Evolutionary conservation across 257 asterid species (phyloP).

Genomic region (Leonotis leonurus): DNA sequence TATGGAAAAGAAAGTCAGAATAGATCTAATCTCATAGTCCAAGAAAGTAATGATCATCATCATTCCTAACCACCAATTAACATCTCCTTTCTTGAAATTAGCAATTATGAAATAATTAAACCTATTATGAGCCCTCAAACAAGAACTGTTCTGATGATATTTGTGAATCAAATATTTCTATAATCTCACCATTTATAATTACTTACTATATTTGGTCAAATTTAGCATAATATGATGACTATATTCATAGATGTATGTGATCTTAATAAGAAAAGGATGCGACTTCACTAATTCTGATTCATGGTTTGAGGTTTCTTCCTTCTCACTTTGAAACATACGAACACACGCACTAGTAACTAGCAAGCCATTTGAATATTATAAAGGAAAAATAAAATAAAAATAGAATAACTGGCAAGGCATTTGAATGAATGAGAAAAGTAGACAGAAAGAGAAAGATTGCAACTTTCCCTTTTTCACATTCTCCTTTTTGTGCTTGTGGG

Average conservation of each 20-base stretch:
- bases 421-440: constrained; percentile 24
- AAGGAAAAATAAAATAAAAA: no score
- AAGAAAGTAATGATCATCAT: constrained; percentile 39
- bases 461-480: constrained; percentile 25
- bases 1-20: constrained; percentile 12
- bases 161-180: constrained; percentile 5
- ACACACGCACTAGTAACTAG: not conserved
- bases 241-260: not conserved
- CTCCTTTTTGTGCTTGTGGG: constrained; percentile 21
- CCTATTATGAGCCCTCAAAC: constrained; percentile 19
- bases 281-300: not conserved
- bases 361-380: constrained; percentile 23
- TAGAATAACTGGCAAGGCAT: not conserved
- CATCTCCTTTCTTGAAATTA: not conserved
- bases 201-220: constrained; percentile 2
- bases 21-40: constrained; percentile 20
- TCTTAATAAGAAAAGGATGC: not conserved
- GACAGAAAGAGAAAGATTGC: constrained; percentile 28
- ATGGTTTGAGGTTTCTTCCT: not conserved
- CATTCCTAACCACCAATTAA: constrained; percentile 26
- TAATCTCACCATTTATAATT: not conserved
- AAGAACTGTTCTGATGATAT: constrained; percentile 15
- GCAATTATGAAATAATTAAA: not conserved
- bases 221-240: not conserved
- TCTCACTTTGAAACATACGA: not conserved